Percentiles rank a stretch among this genome's conserved stretches.
Evolutionary conservation across 2,329 filamentous ascomycete genomes (phyloP).

Genomic region (Cladosporium phlei): DNA sequence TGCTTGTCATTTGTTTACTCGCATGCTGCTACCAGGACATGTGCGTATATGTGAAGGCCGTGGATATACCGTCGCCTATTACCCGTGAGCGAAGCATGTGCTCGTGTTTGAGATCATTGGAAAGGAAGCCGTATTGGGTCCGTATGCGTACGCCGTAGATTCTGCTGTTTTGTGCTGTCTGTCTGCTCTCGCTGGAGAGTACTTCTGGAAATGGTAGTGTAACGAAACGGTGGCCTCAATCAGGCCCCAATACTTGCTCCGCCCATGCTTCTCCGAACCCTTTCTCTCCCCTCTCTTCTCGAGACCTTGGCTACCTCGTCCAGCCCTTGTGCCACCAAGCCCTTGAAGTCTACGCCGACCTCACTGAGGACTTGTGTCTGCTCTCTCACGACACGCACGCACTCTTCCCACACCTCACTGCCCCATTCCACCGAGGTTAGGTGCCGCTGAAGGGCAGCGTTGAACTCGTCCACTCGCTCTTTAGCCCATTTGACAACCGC

Average conservation of each 20-base stretch:
- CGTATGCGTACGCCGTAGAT: no score
- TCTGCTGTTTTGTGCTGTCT: no score
- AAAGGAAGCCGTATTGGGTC: no score
- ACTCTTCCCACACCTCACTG: constrained; percentile 74
- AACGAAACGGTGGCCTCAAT: no score
- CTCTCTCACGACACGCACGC: constrained; percentile 73
- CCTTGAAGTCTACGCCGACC: constrained; percentile 84
- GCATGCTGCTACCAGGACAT: no score
- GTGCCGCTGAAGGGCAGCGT: constrained; percentile 73
- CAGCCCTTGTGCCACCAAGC: constrained; percentile 63
- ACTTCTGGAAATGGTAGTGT: no score
- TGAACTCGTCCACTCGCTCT: constrained; percentile 87
- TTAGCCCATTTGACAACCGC: constrained; percentile 99
- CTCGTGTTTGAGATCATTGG: no score
- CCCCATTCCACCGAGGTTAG: constrained; percentile 76
- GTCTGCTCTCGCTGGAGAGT: no score
- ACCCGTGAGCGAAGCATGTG: no score
- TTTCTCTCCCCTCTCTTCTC: constrained; percentile 10
- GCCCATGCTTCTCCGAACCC: constrained; percentile 11
- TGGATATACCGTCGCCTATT: no score
- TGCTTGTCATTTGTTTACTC: no score
- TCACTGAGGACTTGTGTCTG: constrained; percentile 77
- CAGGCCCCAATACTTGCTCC: constrained; percentile 13
- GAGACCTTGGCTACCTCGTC: constrained; percentile 10
- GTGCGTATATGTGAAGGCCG: no score